Base-by-base conservation (phyloP, 2,329 filamentous ascomycete species). In the Lecanicillium sp. region DNA sequence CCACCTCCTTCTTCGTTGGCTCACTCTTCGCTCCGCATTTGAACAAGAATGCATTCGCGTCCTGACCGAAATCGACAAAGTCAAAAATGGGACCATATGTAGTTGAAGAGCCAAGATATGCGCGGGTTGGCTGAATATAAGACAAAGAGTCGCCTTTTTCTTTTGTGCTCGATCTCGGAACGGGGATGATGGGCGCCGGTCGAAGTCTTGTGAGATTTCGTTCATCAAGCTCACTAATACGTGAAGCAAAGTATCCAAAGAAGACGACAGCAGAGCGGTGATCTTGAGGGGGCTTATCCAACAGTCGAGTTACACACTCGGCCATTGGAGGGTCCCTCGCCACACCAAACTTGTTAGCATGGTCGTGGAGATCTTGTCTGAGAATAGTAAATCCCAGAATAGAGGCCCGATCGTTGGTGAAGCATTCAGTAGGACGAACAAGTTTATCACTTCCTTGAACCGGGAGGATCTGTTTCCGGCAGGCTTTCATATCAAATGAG, bases 61-160 rank as follows among this genome's bases (percentile, higher is more conserved):
- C 80, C 25, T 72, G 65, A 0, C 90, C 88, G 63, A 95, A 98
- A 56, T 96, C 85, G 12, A 96, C 89, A 59, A 95, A 98, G 55
- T 96, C 88, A 48, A 98, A 95, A 22, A 98, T 94, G 22, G 94
- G 85, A 9, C 78, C 83, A 51, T 94, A 98, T 7, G 69, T 71
- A 3, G 64, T 57, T 5, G 73, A 78, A 19, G 48, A 80, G 8
- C 92, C 92, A 3, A 98, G 70, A 56, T 95, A 98, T 45, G 83
- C 88, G 29, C 79, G 70, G 33, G 72, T 74, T 5, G 92, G 90
- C 13, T 75, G 70, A 32, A 88, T 70, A 48, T 57, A 49, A 3
- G 51, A 48, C 2, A 52, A 29, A 3, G 37, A 52, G 31, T 51
- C 54, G 29, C 61, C 46, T 42, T 70, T 75, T 42, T 71, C 70